Evolutionary conservation across 306 rosid genomes (phyloP).

Genomic region (Prunus fruticosa): DNA sequence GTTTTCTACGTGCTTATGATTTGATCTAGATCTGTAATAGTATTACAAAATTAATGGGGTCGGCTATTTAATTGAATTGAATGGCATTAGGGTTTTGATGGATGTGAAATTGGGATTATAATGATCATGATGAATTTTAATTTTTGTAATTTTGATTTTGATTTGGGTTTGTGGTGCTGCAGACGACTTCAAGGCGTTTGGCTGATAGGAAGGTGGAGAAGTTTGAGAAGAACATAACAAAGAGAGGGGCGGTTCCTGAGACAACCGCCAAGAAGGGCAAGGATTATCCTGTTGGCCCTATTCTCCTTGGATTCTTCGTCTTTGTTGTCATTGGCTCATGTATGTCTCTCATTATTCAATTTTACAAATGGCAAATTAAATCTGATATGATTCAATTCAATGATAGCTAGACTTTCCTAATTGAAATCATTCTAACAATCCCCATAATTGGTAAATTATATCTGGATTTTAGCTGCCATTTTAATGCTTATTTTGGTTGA

Average conservation of each 20-base stretch:
- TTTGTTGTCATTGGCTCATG: slow-evolving; percentile 98
- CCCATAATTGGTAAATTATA: neutral
- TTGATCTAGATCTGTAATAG: neutral
- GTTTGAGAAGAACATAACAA: slow-evolving; percentile 87
- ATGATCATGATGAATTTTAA: neutral
- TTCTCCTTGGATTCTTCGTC: slow-evolving; percentile 87
- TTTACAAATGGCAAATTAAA: neutral
- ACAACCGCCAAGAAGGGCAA: slow-evolving; percentile 73
- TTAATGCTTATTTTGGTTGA: neutral
- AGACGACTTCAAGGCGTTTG: slow-evolving; percentile 96
- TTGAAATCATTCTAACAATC: neutral
- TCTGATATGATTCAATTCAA: neutral
- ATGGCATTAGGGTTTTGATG: neutral
- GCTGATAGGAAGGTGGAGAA: slow-evolving; percentile 86
- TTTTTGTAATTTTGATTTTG: neutral
- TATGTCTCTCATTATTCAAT: slow-evolving; percentile 32
- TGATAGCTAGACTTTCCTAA: neutral
- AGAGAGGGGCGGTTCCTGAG: slow-evolving; percentile 92
- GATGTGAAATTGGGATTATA: neutral
- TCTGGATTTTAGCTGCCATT: neutral
- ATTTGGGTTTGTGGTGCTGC: slow-evolving; percentile 6
- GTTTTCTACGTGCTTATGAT: neutral
- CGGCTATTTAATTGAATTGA: neutral
- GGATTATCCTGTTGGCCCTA: slow-evolving; percentile 92
- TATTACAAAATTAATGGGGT: too few species aligned